Base-by-base conservation (phyloP, 202 grass and related monocot genomes). In the Tripidium arundinaceum region DNA sequence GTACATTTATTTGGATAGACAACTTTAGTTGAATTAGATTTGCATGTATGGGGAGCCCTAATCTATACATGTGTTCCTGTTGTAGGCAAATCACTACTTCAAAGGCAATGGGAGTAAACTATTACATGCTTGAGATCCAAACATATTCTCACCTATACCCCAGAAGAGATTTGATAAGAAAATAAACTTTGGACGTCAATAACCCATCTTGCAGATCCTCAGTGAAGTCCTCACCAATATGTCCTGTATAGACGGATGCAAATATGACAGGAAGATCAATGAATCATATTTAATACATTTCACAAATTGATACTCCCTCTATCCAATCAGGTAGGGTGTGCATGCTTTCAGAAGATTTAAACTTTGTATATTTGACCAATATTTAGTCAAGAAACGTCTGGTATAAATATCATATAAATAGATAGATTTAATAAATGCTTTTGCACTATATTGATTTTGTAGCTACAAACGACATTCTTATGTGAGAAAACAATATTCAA, bases 151-250 rank as follows among this genome's bases (percentile, higher is more conserved):
- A 93, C 93, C 90, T 97, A 86, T 91, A 89, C 40, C 79, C 39
- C 62, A 77, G n/a, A 89, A 97, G 93, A 78, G 40, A 82, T 83
- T 84, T 34, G 33, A 97, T 75, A 72, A 97, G 93, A 82, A 87
- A 81, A 75, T 82, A 57, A 72, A 93, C 77, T 91, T 89, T 93
- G 27, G 88, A 37, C 18, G 84, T 77, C 72, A 97, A 83, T 62
- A 93, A 72, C 9, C 86, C 88, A 82, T 87, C 68, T 63, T 83
- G 75, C 45, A 87, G 16, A 77, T 86, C 78, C 5, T 74, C 71
- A 52, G 39, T 52, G 1, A 93, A 72, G 80, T 93, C 81, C 42
- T 87, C 81, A 36, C 90, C 88, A 75, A 93, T 71, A 68, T 7
- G 40, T 60, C 72, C 93, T 97, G 82, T 18, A 87, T 69, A 13